Base-by-base conservation (phyloP, 129 eudicot genomes). In the Tanacetum coccineum region DNA sequence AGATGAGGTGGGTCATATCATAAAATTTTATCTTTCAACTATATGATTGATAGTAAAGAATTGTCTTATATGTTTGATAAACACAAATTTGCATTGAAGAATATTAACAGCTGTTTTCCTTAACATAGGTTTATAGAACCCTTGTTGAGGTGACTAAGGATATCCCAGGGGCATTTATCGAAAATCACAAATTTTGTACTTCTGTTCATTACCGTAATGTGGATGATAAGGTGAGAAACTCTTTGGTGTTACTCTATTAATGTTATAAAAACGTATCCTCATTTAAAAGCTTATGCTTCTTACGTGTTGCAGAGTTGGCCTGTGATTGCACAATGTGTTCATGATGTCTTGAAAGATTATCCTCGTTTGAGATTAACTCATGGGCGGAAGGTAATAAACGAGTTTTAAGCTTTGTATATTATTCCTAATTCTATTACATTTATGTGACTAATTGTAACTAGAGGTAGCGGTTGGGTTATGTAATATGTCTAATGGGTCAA, bases 191-290 rank as follows among this genome's bases (percentile, higher is more conserved):
- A 51, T 91, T 87, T 78, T 91, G 94, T 66, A 70, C 82, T 55
- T 91, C 97, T 73, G 94, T 91, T 66, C 97, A 91, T 76, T 91
- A 91, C 44, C 97, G 97, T 68, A 87, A 85, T n/a, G 97, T 87
- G 63, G 87, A 87, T 50, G 94, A 87, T 75, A 85, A 85, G 75
- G 97, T 91, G 59, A 81, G 82, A 9, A 67, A 19, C 49, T 14
- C 32, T 57, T 59, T 13, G 54, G 26, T 62, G 49, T 46, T 56
- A 40, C 64, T 10, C 14, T 36, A 4, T 17, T 55, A 39, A 64
- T 64, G 39, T 45, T 7, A 22, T 73, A 47, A 13, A 18, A 66
- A 36, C 6, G 42, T 28, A 18, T 30, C 4, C 14, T 25, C 1
- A 2, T 39, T 58, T 46, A n/a, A 46, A 65, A 58, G 44, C 57